Evolutionary conservation across 495 filamentous ascomycete genomes (phyloP).

Genomic region (Rusavskia elegans): DNA sequence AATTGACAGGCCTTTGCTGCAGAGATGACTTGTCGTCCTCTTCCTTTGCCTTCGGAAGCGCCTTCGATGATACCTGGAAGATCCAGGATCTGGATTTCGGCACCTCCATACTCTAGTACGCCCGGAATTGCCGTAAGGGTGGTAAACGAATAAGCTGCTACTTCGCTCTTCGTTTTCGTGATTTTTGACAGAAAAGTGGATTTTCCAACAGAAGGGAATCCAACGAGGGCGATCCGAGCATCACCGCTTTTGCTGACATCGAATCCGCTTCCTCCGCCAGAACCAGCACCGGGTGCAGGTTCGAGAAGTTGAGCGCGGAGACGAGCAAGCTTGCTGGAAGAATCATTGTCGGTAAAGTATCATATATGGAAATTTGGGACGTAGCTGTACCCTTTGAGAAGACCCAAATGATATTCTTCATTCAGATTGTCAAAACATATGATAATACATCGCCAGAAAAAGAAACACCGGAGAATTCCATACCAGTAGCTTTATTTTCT

Average conservation of each 20-base stretch:
- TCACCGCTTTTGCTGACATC: conserved; percentile 96
- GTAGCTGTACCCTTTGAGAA: conserved; percentile 73
- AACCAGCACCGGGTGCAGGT: conserved; percentile 62
- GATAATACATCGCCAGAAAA: not conserved
- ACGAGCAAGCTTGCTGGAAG: conserved; percentile 79
- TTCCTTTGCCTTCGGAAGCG: conserved; percentile 86
- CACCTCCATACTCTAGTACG: conserved; percentile 94
- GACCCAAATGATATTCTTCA: conserved; percentile 91
- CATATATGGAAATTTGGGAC: not conserved
- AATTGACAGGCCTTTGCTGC: conserved; percentile 54
- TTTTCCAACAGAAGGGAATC: conserved; percentile 97
- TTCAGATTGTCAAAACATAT: conserved; percentile 16
- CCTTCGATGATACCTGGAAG: conserved; percentile 98
- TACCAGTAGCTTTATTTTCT: conserved; percentile 99
- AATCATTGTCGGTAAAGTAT: not conserved
- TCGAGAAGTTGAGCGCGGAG: conserved; percentile 91
- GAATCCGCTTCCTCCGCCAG: conserved; percentile 64
- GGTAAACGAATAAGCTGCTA: conserved; percentile 94
- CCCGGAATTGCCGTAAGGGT: conserved; percentile 96
- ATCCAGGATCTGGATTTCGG: conserved; percentile 97
- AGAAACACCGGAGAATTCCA: conserved; percentile 3
- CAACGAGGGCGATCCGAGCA: conserved; percentile 91
- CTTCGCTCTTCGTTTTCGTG: conserved; percentile 94
- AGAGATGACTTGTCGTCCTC: conserved; percentile 93
- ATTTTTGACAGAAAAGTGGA: conserved; percentile 98